Evolutionary conservation across 164 flowering plant genomes (phyloP).

Genomic region (Vitis riparia): DNA sequence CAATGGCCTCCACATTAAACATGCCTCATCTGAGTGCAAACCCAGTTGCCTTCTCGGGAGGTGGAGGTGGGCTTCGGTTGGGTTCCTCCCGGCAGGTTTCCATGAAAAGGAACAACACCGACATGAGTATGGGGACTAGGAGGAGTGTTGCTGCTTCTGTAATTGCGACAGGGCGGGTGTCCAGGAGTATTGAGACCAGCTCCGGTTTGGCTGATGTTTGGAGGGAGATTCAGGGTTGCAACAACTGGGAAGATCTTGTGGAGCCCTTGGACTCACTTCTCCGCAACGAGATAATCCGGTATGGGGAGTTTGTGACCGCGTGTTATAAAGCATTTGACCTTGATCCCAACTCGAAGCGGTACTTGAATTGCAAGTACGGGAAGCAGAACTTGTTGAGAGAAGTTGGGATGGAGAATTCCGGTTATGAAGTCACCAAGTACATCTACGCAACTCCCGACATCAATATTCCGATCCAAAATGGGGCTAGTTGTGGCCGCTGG

Average conservation of each 20-base stretch:
- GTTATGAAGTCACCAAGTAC: conserved; percentile 71
- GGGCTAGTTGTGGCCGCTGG: conserved; percentile 55
- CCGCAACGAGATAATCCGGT: conserved; percentile 59
- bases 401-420: conserved; percentile 52
- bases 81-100: no score
- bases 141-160: background rate
- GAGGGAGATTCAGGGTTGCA: conserved; percentile 69
- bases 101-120: background rate
- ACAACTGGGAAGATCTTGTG: conserved; percentile 66
- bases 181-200: background rate
- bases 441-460: conserved; percentile 76
- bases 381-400: conserved; percentile 44
- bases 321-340: conserved; percentile 80
- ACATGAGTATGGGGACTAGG: background rate
- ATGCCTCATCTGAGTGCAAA: no score
- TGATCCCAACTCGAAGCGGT: conserved; percentile 60
- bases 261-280: conserved; percentile 73
- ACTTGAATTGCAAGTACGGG: conserved; percentile 73
- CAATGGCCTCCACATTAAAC: background rate
- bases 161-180: background rate
- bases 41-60: no score
- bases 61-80: no score
- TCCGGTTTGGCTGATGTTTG: conserved; percentile 42
- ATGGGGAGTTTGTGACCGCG: conserved; percentile 64
- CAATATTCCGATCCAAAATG: conserved; percentile 46